Conservation (phyloP, 2,329 filamentous ascomycete genomes). For the Claviceps spartinae region DNA sequence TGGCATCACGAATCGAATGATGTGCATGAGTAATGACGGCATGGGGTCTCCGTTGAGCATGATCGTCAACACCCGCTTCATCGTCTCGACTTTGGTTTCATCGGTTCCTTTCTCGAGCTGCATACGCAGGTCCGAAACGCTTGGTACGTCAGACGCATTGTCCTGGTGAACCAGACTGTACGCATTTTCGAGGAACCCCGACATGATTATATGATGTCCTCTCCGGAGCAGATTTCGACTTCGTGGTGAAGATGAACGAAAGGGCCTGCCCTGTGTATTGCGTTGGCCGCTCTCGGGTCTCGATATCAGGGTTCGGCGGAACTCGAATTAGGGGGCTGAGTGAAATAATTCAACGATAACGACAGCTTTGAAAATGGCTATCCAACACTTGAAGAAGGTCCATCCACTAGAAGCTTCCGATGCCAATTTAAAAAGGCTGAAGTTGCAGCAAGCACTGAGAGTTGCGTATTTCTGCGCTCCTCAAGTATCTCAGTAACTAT, state of each 20-base stretch:
- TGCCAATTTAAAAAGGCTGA: conserved; percentile 15
- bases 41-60: conserved; percentile 98
- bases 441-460: conserved; percentile 16
- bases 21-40: conserved; percentile 94
- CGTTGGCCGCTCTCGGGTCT: not conserved
- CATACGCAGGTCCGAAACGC: conserved; percentile 79
- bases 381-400: not conserved
- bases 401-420: conserved; percentile 1
- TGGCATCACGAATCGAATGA: conserved; percentile 99
- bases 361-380: not conserved
- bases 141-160: conserved; percentile 86
- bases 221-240: not conserved
- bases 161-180: conserved; percentile 98
- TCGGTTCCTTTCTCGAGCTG: conserved; percentile 90
- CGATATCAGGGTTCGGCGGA: not conserved
- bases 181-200: conserved; percentile 83
- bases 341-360: not conserved
- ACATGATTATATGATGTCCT: conserved; percentile 49
- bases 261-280: not conserved
- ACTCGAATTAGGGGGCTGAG: not conserved
- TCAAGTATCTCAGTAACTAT: conserved; percentile 13
- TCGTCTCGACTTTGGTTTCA: conserved; percentile 85
- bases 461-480: conserved; percentile 11
- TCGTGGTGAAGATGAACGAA: not conserved
- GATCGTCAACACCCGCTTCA: conserved; percentile 89